Base-by-base conservation (phyloP, 441 rosid species). In the Mallotus repandus region DNA sequence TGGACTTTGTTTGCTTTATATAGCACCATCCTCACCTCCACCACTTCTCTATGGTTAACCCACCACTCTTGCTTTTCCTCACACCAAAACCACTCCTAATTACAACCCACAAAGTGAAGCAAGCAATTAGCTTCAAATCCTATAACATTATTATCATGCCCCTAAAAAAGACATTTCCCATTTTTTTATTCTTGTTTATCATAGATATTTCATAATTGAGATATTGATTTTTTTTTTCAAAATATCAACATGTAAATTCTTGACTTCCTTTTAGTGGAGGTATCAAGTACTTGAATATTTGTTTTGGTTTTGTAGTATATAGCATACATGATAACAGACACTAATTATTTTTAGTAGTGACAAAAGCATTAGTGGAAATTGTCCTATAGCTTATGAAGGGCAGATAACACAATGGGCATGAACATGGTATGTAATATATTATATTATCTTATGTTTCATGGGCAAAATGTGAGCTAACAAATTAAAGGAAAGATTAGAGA, bases 401-500 rank as follows among this genome's bases (percentile, higher is more conserved):
- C 73, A 69, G 56, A 66, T 56, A 45, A 71, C 72, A 48, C 68
- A 73, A 64, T 59, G 55, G 48, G 25, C 58, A 66, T 50, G 59
- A 58, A 14, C 1, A 66, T 29, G 11, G 15, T 38, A 64, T 45
- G 61, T 68, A 41, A 16, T 62, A 43, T 4, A 46, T 4, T 72
- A 73, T 66, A 72, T 72, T 76, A 82, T 76, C 76, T 77, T 72
- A 68, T 65, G 74, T 56, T 71, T 68, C 76, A 77, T 74, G 75
- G 83, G 38, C 70, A 72, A 68, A 38, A 74, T 73, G 77, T 79
- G 83, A 79, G 55, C 79, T 72, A 80, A 72, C 88, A 77, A 71
- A 72, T 58, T 11, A 59, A 25, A 61, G 53, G 66, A 49, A 70
- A 66, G 9, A 69, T 62, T 63, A 76, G 75, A 71, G 76, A 68